These are phyloP conservation scores for Xylariaceae sp. DNA, from an alignment of 2,329 filamentous ascomycete genomes.

Conservation along the genomic window DNA sequence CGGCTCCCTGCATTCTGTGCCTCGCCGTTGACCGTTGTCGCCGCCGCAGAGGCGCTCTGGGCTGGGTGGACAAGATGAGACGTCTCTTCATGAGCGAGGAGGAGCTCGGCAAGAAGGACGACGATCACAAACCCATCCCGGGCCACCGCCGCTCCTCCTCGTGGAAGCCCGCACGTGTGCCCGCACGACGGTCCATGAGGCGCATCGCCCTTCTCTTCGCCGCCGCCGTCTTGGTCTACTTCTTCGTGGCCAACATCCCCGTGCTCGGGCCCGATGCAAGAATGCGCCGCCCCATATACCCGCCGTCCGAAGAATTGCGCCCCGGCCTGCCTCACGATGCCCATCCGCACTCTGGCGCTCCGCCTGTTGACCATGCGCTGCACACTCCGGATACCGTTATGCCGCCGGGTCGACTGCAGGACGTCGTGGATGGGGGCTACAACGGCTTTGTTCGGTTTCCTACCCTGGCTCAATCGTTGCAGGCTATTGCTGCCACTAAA, in stretches of 20 bases:
- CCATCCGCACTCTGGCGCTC: conserved; percentile 6
- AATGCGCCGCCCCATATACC: conserved; percentile 39
- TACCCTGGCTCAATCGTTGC: conserved; percentile 61
- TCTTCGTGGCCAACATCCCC: conserved; percentile 65
- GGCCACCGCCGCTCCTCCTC: conserved; percentile 29
- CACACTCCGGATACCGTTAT: conserved; percentile 6
- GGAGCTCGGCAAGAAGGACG: conserved; percentile 59
- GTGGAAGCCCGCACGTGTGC: conserved; percentile 44
- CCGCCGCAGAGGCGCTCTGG: conserved; percentile 10
- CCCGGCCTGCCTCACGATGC: too few relatives aligned
- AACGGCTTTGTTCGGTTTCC: conserved; percentile 70
- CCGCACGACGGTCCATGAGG: conserved; percentile 52
- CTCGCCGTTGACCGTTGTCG: too few relatives aligned
- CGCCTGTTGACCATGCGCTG: conserved; percentile 1
- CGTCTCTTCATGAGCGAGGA: conserved; percentile 51
- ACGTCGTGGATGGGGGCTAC: conserved; percentile 47
- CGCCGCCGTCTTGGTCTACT: conserved; percentile 53
- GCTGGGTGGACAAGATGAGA: conserved; percentile 39
- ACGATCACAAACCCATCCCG: conserved; percentile 45
- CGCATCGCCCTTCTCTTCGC: conserved; percentile 48
- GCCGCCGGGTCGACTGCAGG: conserved; percentile 2
- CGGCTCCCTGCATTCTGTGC: too few relatives aligned
- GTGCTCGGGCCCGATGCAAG: conserved; percentile 38
- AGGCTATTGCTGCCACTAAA: conserved; percentile 52
- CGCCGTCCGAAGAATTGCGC: conserved; percentile 11